Percentiles rank a stretch among this genome's conserved stretches.
phyloP scores from a whole-genome alignment of 148 eudicot species.

The Drosera capensis region DNA sequence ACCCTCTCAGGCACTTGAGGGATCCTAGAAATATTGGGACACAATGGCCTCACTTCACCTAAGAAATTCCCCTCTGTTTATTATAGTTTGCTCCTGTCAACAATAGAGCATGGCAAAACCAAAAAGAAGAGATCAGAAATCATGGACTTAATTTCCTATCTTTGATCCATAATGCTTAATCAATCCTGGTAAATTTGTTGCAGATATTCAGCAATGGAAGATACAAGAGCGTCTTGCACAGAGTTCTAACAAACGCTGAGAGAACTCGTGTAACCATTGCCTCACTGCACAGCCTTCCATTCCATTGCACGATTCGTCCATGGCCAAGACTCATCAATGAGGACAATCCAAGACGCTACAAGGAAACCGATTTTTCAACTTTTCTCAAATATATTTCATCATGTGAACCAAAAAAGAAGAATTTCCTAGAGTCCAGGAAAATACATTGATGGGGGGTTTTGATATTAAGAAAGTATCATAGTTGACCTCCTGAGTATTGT shows the following conservation, averaged over 20 bases:
- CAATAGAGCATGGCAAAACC: too few relatives aligned
- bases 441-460: too few relatives aligned
- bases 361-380: slow-evolving; percentile 52
- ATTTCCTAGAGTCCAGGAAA: slow-evolving; percentile 52
- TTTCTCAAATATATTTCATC: slow-evolving; percentile 45
- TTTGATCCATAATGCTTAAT: too few relatives aligned
- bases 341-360: slow-evolving; percentile 54
- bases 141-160: too few relatives aligned
- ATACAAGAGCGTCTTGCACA: slow-evolving; percentile 70
- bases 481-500: too few relatives aligned
- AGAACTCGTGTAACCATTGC: slow-evolving; percentile 50
- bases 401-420: slow-evolving; percentile 49
- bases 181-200: slow-evolving; percentile 6
- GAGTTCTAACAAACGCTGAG: slow-evolving; percentile 48
- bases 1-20: too few relatives aligned
- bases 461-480: too few relatives aligned
- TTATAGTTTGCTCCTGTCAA: too few relatives aligned
- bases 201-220: slow-evolving; percentile 94
- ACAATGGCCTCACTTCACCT: not conserved
- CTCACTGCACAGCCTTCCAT: slow-evolving; percentile 49
- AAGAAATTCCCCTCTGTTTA: not conserved
- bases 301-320: slow-evolving; percentile 30
- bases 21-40: not conserved
- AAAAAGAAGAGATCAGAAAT: too few relatives aligned
- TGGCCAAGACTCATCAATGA: slow-evolving; percentile 36